Conservation (phyloP, 2,329 filamentous ascomycete species). For the Xenosphaeropsis pyriputrescens region DNA sequence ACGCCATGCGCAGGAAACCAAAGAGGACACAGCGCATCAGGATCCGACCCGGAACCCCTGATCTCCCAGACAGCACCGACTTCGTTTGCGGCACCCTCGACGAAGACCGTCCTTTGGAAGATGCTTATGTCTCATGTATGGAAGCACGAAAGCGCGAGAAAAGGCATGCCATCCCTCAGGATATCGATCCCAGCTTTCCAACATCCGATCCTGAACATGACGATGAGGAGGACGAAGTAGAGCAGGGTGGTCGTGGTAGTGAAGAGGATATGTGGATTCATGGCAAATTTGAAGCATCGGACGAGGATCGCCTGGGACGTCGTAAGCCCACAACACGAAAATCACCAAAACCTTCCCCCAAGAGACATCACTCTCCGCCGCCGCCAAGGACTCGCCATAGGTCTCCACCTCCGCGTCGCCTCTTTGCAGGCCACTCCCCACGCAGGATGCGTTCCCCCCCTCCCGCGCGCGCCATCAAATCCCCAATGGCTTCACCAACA, state of each 20-base stretch:
- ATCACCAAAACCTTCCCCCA: conserved; percentile 41
- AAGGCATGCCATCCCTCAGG: conserved; percentile 75
- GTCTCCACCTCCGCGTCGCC: conserved; percentile 22
- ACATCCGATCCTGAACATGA: conserved; percentile 85
- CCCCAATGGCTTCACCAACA: conserved; percentile 29
- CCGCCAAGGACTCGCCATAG: conserved; percentile 10
- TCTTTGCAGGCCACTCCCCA: conserved; percentile 15
- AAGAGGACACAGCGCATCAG: conserved; percentile 25
- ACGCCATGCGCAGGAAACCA: conserved; percentile 3
- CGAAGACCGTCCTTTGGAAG: conserved; percentile 87
- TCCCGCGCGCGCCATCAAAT: conserved; percentile 35
- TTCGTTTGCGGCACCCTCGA: conserved; percentile 98
- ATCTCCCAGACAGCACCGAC: conserved; percentile 92
- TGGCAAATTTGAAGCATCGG: conserved; percentile 54
- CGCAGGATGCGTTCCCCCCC: conserved; percentile 57
- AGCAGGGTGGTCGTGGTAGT: conserved; percentile 35
- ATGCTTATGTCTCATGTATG: conserved; percentile 76
- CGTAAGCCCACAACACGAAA: conserved; percentile 32
- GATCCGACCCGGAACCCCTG: conserved; percentile 56
- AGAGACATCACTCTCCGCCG: conserved; percentile 40
- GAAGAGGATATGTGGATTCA: conserved; percentile 61
- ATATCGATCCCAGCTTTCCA: conserved; percentile 94
- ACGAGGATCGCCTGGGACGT: conserved; percentile 32
- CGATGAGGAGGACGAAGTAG: conserved; percentile 56
- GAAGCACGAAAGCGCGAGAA: conserved; percentile 71